Percentiles rank a stretch among this genome's conserved stretches.
Conservation (phyloP, 305 asterid genomes). For the Fraxinus latifolia region DNA sequence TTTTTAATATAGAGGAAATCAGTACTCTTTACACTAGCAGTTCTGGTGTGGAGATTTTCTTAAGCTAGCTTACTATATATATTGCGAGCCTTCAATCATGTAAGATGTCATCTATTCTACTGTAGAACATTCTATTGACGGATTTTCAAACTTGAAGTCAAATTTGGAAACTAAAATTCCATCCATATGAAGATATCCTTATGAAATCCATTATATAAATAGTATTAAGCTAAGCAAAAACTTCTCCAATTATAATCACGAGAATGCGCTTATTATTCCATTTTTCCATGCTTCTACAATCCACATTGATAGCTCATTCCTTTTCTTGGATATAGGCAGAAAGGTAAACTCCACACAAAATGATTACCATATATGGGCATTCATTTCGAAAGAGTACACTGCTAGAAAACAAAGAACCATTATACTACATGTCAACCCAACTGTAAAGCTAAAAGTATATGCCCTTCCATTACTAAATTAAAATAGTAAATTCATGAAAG, state of each 20-base stretch:
- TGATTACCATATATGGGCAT: neutral
- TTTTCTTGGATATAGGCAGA: neutral
- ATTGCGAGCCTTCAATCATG: constrained; percentile 11
- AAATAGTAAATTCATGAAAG: neutral
- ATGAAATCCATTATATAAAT: neutral
- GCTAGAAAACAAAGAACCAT: neutral
- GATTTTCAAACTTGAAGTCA: neutral
- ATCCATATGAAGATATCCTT: neutral
- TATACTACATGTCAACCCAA: neutral
- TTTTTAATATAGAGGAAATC: constrained; percentile 14
- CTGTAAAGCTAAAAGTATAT: neutral
- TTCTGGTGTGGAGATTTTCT: constrained; percentile 5
- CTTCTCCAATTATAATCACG: neutral
- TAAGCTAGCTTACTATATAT: neutral
- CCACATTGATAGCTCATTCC: neutral
- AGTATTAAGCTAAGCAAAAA: neutral
- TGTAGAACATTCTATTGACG: neutral
- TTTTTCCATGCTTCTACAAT: neutral
- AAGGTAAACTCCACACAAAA: neutral
- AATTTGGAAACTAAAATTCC: neutral
- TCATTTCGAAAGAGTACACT: neutral
- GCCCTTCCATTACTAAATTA: neutral
- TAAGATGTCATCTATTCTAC: neutral
- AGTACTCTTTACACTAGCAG: neutral
- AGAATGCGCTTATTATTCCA: neutral